Percentiles rank a stretch among this genome's conserved stretches.
Evolutionary conservation across 495 filamentous ascomycete genomes (phyloP).

Genomic region (Apiosordaria backusii): DNA sequence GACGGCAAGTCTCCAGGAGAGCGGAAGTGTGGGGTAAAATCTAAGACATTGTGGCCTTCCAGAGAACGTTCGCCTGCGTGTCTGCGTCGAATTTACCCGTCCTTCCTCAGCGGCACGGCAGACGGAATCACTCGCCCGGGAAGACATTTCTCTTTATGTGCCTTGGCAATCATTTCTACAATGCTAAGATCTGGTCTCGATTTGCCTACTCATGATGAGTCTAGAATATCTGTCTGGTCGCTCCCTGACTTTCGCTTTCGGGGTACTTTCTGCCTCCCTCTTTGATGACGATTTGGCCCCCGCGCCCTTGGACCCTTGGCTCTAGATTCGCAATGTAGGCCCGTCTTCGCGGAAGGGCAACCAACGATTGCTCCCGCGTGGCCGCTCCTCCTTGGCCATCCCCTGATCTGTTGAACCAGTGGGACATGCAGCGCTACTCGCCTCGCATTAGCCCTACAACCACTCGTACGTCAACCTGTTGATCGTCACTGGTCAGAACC

Average conservation of each 20-base stretch:
- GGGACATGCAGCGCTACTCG: background rate
- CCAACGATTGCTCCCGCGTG: background rate
- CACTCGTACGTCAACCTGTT: background rate
- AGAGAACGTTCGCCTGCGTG: constrained; percentile 15
- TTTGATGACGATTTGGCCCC: background rate
- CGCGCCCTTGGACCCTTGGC: background rate
- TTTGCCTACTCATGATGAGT: background rate
- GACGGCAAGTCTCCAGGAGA: constrained; percentile 4
- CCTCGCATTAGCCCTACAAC: constrained; percentile 1
- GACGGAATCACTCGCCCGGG: background rate
- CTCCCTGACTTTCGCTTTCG: background rate
- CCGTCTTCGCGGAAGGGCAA: constrained; percentile 20
- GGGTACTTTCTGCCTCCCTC: background rate
- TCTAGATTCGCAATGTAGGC: constrained; percentile 16
- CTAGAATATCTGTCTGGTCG: background rate
- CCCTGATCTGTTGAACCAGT: constrained; percentile 5
- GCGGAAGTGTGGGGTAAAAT: constrained; percentile 21
- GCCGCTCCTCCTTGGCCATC: constrained; percentile 15
- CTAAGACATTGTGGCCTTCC: constrained; percentile 7
- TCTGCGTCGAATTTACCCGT: constrained; percentile 10
- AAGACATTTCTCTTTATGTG: background rate
- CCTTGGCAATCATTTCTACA: background rate
- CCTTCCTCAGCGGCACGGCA: background rate
- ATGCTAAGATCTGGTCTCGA: background rate
- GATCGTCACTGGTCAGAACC: background rate